These are phyloP conservation scores for Colletotrichum falcatum DNA, from an alignment of 2,329 filamentous ascomycete species.

Conservation along the genomic window DNA sequence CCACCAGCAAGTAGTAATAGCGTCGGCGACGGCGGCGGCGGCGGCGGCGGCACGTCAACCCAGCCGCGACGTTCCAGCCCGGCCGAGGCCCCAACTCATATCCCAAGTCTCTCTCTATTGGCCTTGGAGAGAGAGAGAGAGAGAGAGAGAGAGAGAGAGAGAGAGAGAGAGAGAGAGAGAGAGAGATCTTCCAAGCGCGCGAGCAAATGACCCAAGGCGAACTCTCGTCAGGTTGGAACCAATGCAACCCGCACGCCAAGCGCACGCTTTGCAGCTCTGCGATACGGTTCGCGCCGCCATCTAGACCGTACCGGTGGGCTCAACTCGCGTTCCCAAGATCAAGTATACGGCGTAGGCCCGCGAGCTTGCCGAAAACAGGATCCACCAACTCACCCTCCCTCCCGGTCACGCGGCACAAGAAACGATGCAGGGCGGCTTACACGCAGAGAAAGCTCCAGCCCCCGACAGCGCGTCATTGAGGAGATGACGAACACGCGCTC, in stretches of 20 bases:
- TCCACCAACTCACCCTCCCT: neutral
- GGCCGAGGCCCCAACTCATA: neutral
- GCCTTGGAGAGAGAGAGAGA: neutral
- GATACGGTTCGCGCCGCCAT: neutral
- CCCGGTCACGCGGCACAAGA: neutral
- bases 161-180: neutral
- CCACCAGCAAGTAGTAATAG: neutral
- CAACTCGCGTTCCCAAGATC: neutral
- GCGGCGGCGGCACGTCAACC: slow-evolving; percentile 1
- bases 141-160: no score
- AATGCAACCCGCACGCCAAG: neutral
- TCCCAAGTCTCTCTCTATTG: neutral
- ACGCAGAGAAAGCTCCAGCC: neutral
- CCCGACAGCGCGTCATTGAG: neutral
- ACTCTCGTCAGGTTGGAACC: neutral
- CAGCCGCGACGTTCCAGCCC: neutral
- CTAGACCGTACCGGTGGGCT: neutral
- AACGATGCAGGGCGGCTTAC: slow-evolving; percentile 11
- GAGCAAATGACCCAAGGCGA: neutral
- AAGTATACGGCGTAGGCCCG: neutral
- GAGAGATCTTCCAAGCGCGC: neutral
- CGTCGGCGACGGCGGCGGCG: neutral
- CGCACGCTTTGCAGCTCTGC: neutral
- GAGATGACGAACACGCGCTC: neutral
- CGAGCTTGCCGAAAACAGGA: neutral